Conservation (phyloP, 768 basidiomycete species). For the Amanita pallidorosea region DNA sequence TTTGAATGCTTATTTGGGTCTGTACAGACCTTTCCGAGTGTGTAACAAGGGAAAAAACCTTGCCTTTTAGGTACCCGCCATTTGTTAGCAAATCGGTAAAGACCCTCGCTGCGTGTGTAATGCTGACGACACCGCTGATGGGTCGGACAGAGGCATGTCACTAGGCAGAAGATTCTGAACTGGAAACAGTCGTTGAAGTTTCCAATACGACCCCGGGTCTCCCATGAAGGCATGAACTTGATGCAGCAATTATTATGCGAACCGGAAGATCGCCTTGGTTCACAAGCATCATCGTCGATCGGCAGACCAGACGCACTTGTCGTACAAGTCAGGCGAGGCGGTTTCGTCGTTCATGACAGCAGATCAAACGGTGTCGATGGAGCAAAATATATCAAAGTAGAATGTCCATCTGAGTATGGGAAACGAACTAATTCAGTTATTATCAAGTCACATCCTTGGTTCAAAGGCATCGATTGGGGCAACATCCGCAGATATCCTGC, state of each 20-base stretch:
- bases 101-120: background rate
- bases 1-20: constrained; percentile 92
- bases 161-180: constrained; percentile 94
- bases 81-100: constrained; percentile 88
- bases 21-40: constrained; percentile 18
- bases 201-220: constrained; percentile 72
- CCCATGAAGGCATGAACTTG: constrained; percentile 78
- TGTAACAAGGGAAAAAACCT: constrained; percentile 8
- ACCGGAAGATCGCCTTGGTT: constrained; percentile 88
- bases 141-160: constrained; percentile 67
- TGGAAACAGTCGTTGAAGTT: constrained; percentile 88
- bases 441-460: constrained; percentile 75
- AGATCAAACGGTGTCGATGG: constrained; percentile 58
- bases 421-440: constrained; percentile 7
- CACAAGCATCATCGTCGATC: constrained; percentile 55
- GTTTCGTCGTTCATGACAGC: constrained; percentile 44
- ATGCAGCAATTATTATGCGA: constrained; percentile 90
- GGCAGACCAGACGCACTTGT: constrained; percentile 72
- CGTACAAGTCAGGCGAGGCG: constrained; percentile 63
- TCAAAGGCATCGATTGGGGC: constrained; percentile 83
- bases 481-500: constrained; percentile 77
- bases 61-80: constrained; percentile 65
- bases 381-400: constrained; percentile 81
- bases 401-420: constrained; percentile 10
- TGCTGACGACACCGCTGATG: constrained; percentile 4